These are phyloP conservation scores for Colletotrichum simmondsii DNA, from an alignment of 2,329 filamentous ascomycete species.

Conservation along the genomic window DNA sequence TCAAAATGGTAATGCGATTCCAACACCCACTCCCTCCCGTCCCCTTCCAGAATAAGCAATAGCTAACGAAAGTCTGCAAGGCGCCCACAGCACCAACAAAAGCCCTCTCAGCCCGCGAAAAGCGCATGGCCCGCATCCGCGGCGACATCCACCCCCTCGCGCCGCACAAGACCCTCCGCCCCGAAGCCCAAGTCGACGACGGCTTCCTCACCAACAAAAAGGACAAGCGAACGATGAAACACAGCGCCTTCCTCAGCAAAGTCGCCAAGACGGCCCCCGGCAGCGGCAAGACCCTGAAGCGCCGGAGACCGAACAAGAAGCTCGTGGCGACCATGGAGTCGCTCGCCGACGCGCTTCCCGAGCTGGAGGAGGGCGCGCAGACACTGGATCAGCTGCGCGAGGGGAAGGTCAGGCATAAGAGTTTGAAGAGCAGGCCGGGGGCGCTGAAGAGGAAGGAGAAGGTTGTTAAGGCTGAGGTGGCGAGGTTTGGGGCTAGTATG, in stretches of 20 bases:
- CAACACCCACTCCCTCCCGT: too few relatives aligned
- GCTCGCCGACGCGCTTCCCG: conserved; percentile 84
- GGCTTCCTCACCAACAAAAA: conserved; percentile 79
- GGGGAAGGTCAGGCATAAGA: conserved; percentile 78
- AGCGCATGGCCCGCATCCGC: conserved; percentile 62
- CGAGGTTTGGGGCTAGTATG: conserved; percentile 86
- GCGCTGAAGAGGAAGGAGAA: conserved; percentile 86
- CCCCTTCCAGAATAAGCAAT: too few relatives aligned
- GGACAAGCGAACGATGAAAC: conserved; percentile 86
- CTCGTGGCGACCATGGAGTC: conserved; percentile 79
- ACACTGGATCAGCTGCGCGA: conserved; percentile 55
- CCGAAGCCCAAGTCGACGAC: conserved; percentile 62
- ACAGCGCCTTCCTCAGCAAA: conserved; percentile 80
- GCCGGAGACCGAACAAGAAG: conserved; percentile 79
- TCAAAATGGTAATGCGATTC: conserved; percentile 17
- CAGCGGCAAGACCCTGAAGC: conserved; percentile 65
- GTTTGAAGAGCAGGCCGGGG: conserved; percentile 78
- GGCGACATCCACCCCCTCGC: conserved; percentile 60
- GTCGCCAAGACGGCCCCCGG: conserved; percentile 56
- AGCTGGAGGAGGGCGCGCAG: conserved; percentile 61
- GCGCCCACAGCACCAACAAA: conserved; percentile 52
- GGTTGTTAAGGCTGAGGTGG: conserved; percentile 82
- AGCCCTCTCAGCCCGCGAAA: conserved; percentile 68
- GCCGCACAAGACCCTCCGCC: conserved; percentile 63
- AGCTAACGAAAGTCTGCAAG: too few relatives aligned